A percentile compares a stretch with the other conserved stretches of the same genome.
phyloP scores from a whole-genome alignment of 768 basidiomycete species.

The Suillus cothurnatus region DNA sequence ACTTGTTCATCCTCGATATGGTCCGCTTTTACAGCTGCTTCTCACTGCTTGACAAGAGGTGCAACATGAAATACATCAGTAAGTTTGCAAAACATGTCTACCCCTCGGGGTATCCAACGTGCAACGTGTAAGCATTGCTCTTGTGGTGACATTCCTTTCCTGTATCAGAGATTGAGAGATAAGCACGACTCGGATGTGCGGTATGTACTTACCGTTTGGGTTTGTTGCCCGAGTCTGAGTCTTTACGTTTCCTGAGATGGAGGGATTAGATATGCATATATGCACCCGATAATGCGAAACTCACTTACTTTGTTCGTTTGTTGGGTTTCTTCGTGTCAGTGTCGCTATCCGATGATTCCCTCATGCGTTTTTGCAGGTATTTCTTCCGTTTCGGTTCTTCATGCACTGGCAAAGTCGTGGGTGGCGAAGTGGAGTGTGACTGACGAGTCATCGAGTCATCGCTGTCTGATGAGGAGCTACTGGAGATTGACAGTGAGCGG shows the following conservation, averaged over 20 bases:
- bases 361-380: not conserved
- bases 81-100: conserved; percentile 11
- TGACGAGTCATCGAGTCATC: not conserved
- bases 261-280: not conserved
- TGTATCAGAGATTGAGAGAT: not conserved
- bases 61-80: not conserved
- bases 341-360: not conserved
- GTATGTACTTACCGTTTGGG: not conserved
- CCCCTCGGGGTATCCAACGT: conserved; percentile 5
- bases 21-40: not conserved
- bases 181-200: too few species aligned
- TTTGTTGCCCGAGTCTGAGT: not conserved
- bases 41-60: not conserved
- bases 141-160: not conserved
- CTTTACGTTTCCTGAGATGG: not conserved
- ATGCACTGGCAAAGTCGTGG: not conserved
- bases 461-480: not conserved
- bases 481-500: not conserved
- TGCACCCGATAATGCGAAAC: not conserved
- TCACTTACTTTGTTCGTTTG: not conserved
- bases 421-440: too few species aligned
- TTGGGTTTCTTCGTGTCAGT: not conserved
- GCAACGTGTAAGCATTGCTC: conserved; percentile 9
- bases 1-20: not conserved
- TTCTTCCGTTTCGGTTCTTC: not conserved